phyloP scores from a whole-genome alignment of 106 monocot genomes.

The Acorus calamus region DNA sequence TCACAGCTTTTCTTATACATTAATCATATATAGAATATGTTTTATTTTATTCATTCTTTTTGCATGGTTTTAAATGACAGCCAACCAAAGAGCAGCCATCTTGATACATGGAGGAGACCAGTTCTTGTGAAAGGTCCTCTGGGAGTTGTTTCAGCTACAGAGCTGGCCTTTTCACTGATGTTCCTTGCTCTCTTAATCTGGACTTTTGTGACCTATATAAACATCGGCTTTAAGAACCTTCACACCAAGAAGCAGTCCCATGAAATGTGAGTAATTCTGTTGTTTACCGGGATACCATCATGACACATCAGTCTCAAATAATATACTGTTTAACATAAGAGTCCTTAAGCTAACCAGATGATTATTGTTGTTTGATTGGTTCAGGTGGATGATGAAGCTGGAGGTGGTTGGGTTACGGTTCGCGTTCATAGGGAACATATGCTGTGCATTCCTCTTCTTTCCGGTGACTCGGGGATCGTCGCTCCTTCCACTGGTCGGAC shows the following conservation, averaged over 20 bases:
- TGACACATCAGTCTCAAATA: too few species aligned
- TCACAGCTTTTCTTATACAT: too few species aligned
- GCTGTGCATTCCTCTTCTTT: conserved; percentile 76
- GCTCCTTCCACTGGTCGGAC: conserved; percentile 56
- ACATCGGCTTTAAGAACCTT: conserved; percentile 7
- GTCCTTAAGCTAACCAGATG: too few species aligned
- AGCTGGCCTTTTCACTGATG: conserved; percentile 42
- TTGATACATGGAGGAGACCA: conserved; percentile 48
- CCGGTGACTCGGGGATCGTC: conserved; percentile 58
- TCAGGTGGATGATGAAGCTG: conserved; percentile 67
- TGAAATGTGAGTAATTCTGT: too few species aligned
- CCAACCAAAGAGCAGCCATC: background rate
- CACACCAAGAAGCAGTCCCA: background rate
- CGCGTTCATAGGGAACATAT: conserved; percentile 44
- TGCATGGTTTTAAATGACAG: background rate
- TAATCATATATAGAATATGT: background rate
- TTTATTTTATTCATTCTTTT: background rate
- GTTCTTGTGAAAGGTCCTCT: conserved; percentile 45
- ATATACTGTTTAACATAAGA: too few species aligned
- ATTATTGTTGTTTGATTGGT: background rate
- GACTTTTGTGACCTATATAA: conserved; percentile 25
- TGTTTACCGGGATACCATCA: too few species aligned
- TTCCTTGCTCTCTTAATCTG: conserved; percentile 60
- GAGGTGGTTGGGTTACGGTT: conserved; percentile 19
- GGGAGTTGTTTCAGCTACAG: conserved; percentile 51